These are phyloP conservation scores for Aspergillus ibericus DNA, from an alignment of 2,329 filamentous ascomycete species.

Conservation along the genomic window DNA sequence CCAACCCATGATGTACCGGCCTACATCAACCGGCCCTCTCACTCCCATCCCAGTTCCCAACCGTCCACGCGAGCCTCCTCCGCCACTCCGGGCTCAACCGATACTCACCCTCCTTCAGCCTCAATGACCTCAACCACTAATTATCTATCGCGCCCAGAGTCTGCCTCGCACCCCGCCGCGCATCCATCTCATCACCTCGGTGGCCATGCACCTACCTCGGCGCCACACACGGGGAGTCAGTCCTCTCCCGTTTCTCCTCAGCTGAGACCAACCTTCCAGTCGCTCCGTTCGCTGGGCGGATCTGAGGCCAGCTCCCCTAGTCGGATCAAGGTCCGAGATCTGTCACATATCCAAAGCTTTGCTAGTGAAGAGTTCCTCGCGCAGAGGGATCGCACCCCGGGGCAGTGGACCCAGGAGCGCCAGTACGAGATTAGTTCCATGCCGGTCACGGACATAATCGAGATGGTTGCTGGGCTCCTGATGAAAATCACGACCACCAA, in stretches of 20 bases:
- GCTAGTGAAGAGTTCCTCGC: conserved; percentile 73
- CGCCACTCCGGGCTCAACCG: conserved; percentile 20
- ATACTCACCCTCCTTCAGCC: conserved; percentile 30
- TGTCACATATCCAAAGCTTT: conserved; percentile 88
- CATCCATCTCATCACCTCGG: conserved; percentile 22
- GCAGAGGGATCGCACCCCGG: conserved; percentile 45
- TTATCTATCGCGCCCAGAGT: conserved; percentile 25
- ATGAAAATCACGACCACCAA: conserved; percentile 98
- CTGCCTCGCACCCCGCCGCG: conserved; percentile 13
- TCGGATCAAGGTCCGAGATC: conserved; percentile 77
- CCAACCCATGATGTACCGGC: conserved; percentile 36
- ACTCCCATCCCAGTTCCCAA: conserved; percentile 28
- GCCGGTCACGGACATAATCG: conserved; percentile 95
- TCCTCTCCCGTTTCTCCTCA: conserved; percentile 48
- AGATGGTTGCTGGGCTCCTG: conserved; percentile 95
- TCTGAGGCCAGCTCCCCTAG: conserved; percentile 52
- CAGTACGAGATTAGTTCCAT: conserved; percentile 95
- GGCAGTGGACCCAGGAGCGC: conserved; percentile 52
- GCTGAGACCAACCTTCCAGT: conserved; percentile 47
- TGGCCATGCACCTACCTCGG: conserved; percentile 28
- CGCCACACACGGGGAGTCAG: conserved; percentile 29
- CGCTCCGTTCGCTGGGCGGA: conserved; percentile 44
- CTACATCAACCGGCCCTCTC: conserved; percentile 33
- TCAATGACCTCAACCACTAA: conserved; percentile 53
- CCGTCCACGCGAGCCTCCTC: conserved; percentile 27